Evolutionary conservation across 306 rosid species (phyloP).

Genomic region (Malus domestica): ASM211411v1 NC_041796.1:11084001-11084500

Average conservation of each 20-base stretch:
- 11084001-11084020: constrained; percentile 64
- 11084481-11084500: constrained; percentile 60
- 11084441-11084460: constrained; percentile 51
- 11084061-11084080: constrained; percentile 48
- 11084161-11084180: constrained; percentile 69
- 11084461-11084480: constrained; percentile 57
- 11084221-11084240: constrained; percentile 80
- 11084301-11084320: constrained; percentile 57
- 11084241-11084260: constrained; percentile 70
- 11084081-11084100: constrained; percentile 65
- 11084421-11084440: constrained; percentile 67
- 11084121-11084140: constrained; percentile 47
- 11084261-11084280: constrained; percentile 52
- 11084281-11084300: constrained; percentile 73
- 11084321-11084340: constrained; percentile 88
- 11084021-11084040: constrained; percentile 57
- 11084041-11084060: constrained; percentile 47
- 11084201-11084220: constrained; percentile 66
- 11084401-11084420: constrained; percentile 82
- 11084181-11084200: constrained; percentile 67
- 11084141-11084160: constrained; percentile 63
- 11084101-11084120: constrained; percentile 60
- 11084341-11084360: constrained; percentile 61
- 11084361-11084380: constrained; percentile 70
- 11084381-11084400: constrained; percentile 59